phyloP scores from a whole-genome alignment of 148 eudicot species.

The Mesembryanthemum crystallinum region DNA sequence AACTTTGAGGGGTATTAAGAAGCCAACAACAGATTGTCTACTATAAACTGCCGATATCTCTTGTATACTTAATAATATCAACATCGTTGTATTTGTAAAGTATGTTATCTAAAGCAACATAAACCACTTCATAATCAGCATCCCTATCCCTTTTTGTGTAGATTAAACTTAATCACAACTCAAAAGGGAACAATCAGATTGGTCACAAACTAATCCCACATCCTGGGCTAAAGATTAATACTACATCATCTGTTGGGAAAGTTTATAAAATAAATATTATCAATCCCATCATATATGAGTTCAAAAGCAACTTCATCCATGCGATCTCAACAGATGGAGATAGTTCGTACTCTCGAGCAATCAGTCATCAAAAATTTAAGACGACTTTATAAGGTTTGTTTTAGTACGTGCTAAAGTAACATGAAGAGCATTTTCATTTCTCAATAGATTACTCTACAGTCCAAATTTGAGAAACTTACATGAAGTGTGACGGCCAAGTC shows the following conservation, averaged over 20 bases:
- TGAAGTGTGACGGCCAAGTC: constrained; percentile 3
- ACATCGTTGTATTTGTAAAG: background rate
- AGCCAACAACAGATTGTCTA: background rate
- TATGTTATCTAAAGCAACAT: background rate
- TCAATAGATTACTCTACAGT: background rate
- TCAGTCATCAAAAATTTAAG: background rate
- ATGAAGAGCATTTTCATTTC: too few species aligned
- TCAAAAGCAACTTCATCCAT: background rate
- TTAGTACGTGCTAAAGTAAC: background rate
- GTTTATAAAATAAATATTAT: background rate
- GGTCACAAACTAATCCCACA: constrained; percentile 10
- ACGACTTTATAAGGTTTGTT: background rate
- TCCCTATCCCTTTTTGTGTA: background rate
- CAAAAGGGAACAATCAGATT: constrained; percentile 1
- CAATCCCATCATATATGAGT: background rate
- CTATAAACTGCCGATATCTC: background rate
- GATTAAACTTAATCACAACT: constrained; percentile 16
- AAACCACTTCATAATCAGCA: background rate
- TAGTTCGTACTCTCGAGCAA: background rate
- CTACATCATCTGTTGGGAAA: constrained; percentile 2
- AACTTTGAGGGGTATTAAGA: too few species aligned
- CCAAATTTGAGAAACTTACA: background rate
- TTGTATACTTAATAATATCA: background rate
- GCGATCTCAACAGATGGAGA: background rate
- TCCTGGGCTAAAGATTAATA: background rate